A percentile compares a stretch with the other conserved stretches of the same genome.
Evolutionary conservation across 108 stramenopile genomes (phyloP).

Genomic region (Nitzschia putrida): DNA sequence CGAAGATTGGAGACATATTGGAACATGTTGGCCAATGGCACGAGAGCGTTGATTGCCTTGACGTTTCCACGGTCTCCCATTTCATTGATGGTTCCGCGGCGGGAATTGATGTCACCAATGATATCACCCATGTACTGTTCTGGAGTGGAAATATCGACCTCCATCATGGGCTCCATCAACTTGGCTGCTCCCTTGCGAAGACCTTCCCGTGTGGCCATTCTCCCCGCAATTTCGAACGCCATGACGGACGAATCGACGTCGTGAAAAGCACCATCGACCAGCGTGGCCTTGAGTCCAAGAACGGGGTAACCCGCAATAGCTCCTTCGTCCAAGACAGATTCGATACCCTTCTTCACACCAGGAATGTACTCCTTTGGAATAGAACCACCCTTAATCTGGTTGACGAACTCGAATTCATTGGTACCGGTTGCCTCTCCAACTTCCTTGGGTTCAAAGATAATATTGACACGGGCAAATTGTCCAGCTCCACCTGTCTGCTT

Average conservation of each 20-base stretch:
- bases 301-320: slow-evolving; percentile 97
- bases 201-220: slow-evolving; percentile 93
- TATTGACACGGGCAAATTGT: slow-evolving; percentile 96
- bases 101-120: slow-evolving; percentile 95
- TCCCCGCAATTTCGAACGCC: slow-evolving; percentile 93
- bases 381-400: slow-evolving; percentile 96
- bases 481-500: slow-evolving; percentile 98
- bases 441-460: slow-evolving; percentile 92
- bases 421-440: slow-evolving; percentile 83
- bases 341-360: slow-evolving; percentile 97
- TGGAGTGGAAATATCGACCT: slow-evolving; percentile 96
- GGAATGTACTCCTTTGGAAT: slow-evolving; percentile 99
- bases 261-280: slow-evolving; percentile 88
- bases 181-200: slow-evolving; percentile 93
- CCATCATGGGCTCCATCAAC: slow-evolving; percentile 98
- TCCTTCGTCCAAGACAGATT: slow-evolving; percentile 89
- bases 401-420: slow-evolving; percentile 93
- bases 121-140: slow-evolving; percentile 99
- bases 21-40: slow-evolving; percentile 99
- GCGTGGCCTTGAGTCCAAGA: slow-evolving; percentile 93
- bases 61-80: slow-evolving; percentile 93
- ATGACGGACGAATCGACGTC: slow-evolving; percentile 90
- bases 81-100: slow-evolving; percentile 94
- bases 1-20: slow-evolving; percentile 95
- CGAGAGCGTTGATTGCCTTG: slow-evolving; percentile 91